Base-by-base conservation (phyloP, 768 basidiomycete species). In the Boletus insuetus region DNA sequence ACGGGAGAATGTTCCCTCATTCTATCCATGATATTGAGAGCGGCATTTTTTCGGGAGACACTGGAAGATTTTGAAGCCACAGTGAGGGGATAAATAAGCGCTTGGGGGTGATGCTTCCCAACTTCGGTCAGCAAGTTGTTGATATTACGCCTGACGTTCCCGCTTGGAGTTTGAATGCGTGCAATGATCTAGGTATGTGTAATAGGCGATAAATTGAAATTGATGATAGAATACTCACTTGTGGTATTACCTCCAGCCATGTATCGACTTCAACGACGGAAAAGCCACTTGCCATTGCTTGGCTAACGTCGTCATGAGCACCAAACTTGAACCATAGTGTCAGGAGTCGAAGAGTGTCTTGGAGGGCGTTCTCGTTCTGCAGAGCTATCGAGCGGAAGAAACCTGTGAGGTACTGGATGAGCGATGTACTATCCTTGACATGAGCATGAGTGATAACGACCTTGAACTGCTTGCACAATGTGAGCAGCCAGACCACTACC, bases 301-400 rank as follows among this genome's bases (percentile, higher is more conserved):
- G 80, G 64, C 87, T 92, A 61, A 99, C 94, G 54, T 92, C 88
- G 46, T 89, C 85, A 57, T 95, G 86, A 31, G 86, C 85, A 12
- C 96, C 97, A 68, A 88, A 98, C 65, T 96, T 96, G 80, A 99
- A 99, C 97, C 97, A 99, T 3, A 99, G 75, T 0, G 97, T 98
- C 35, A 99, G 76, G 9, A 98, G 76, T 17, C 97, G 84, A 14
- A 99, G 79, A 1, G 91, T 97, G 61, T 99, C 97, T 68, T 99
- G 97, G 10, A 99, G 75, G 1, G 95, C 89, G 64, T 95, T 93
- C 61, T 90, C 87, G 58, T 89, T 91, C 16, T 89, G 86, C 46
- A 98, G 77, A 34, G 91, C 82, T 58, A 99, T 96, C 0, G 97
- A 98, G 8, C 87, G 87, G 82, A 98, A 95, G 79, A 99, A 97